Evolutionary conservation across 495 filamentous ascomycete genomes (phyloP).

Genomic region (Evernia prunastri): DNA sequence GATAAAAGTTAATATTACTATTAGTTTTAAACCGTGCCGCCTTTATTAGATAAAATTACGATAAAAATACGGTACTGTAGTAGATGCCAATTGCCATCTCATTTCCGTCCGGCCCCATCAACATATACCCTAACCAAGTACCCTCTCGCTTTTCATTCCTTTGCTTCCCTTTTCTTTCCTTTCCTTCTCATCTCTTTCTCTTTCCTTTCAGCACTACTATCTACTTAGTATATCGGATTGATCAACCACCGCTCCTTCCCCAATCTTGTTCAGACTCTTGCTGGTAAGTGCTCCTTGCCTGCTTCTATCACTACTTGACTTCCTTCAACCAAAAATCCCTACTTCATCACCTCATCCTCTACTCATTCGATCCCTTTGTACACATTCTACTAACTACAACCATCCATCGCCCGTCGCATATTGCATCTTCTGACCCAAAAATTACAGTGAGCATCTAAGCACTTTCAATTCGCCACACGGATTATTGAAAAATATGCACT

Average conservation of each 20-base stretch:
- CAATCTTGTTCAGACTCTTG: not conserved
- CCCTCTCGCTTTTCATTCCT: no score
- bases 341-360: not conserved
- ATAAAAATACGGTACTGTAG: no score
- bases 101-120: no score
- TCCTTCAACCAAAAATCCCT: not conserved
- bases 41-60: not conserved
- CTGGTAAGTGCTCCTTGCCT: not conserved
- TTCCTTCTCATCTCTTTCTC: not conserved
- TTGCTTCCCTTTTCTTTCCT: not conserved
- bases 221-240: not conserved
- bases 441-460: conserved; percentile 4
- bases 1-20: no score
- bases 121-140: no score
- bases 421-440: not conserved
- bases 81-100: no score
- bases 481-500: conserved; percentile 38
- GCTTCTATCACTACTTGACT: conserved; percentile 4
- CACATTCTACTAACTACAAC: not conserved
- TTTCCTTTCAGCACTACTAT: not conserved
- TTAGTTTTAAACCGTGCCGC: not conserved
- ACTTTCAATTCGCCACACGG: not conserved
- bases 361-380: not conserved
- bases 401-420: not conserved
- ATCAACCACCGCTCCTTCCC: conserved; percentile 5